Evolutionary conservation across 2,329 filamentous ascomycete species (phyloP).

Genomic region (Sclerotinia subarctica): DNA sequence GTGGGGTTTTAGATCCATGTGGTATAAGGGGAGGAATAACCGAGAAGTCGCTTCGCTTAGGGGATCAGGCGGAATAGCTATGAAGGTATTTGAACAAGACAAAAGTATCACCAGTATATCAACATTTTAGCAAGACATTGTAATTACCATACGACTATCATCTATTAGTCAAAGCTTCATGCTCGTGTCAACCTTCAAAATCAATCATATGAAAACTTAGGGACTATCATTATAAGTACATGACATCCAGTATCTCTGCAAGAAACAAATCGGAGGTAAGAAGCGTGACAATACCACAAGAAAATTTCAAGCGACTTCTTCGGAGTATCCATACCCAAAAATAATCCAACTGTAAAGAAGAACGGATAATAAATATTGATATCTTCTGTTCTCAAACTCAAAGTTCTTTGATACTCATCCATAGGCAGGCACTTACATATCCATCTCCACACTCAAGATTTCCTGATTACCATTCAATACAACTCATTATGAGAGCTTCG

Average conservation of each 20-base stretch:
- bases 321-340: too few relatives aligned
- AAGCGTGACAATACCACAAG: neutral
- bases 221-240: neutral
- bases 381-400: too few relatives aligned
- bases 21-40: neutral
- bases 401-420: too few relatives aligned
- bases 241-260: neutral
- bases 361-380: too few relatives aligned
- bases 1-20: neutral
- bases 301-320: neutral
- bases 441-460: too few relatives aligned
- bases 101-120: neutral
- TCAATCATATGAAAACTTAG: neutral
- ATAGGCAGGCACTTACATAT: too few relatives aligned
- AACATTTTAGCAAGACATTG: neutral
- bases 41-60: constrained; percentile 10
- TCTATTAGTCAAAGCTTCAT: too few relatives aligned
- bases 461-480: too few relatives aligned
- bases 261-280: too few relatives aligned
- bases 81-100: neutral
- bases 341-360: too few relatives aligned
- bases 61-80: neutral
- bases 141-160: neutral
- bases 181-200: too few relatives aligned
- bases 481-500: too few relatives aligned